phyloP scores from a whole-genome alignment of 441 rosid species.

The Hura crepitans region DNA sequence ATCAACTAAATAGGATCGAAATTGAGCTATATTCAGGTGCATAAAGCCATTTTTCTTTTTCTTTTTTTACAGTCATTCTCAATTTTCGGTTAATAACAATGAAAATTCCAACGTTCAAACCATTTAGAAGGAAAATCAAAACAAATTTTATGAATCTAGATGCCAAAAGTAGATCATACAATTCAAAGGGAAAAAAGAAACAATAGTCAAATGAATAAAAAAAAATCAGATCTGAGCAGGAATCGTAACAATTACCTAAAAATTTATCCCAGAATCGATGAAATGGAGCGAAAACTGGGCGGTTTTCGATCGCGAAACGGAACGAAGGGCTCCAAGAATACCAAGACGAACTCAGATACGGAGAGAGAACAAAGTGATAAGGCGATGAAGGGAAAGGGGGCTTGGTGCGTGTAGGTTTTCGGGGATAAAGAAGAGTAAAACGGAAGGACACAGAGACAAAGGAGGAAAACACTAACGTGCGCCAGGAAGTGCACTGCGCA shows the following conservation, averaged over 20 bases:
- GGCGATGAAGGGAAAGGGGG: constrained; percentile 7
- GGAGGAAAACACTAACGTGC: constrained; percentile 22
- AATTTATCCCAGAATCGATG: constrained; percentile 11
- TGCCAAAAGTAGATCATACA: not conserved
- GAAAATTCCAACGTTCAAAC: not conserved
- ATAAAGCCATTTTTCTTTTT: too few species aligned
- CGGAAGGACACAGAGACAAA: constrained; percentile 37
- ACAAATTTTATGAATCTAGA: not conserved
- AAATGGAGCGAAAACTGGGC: constrained; percentile 16
- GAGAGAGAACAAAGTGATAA: not conserved
- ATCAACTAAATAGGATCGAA: not conserved
- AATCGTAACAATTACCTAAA: constrained; percentile 10
- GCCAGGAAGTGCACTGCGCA: constrained; percentile 24
- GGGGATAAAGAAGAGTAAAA: constrained; percentile 31
- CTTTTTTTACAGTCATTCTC: not conserved
- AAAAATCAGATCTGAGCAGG: too few species aligned
- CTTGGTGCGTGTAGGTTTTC: constrained; percentile 20
- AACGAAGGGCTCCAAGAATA: not conserved
- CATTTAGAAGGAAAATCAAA: not conserved
- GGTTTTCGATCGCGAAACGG: constrained; percentile 6
- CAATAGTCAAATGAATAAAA: not conserved
- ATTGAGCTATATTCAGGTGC: not conserved
- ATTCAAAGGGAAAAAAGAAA: not conserved
- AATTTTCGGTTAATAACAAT: not conserved
- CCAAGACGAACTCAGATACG: not conserved